A percentile compares a stretch with the other conserved stretches of the same genome.
Conservation (phyloP, 495 filamentous ascomycete species). For the Podospora sp. region DNA sequence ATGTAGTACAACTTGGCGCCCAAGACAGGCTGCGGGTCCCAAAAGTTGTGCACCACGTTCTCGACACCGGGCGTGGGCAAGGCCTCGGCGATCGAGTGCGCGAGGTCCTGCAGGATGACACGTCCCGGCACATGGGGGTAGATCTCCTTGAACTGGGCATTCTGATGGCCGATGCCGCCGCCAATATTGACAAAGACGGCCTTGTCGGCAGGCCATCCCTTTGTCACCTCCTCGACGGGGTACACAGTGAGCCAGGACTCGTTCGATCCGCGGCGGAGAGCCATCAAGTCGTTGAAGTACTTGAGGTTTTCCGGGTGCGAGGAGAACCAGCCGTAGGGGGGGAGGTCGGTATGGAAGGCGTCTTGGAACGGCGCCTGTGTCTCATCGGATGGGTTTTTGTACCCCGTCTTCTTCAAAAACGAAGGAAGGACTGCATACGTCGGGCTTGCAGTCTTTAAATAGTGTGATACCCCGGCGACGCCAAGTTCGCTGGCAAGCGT, state of each 20-base stretch:
- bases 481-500: conserved; percentile 33
- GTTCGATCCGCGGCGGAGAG: conserved; percentile 27
- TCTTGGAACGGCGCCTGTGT: conserved; percentile 44
- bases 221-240: conserved; percentile 17
- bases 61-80: conserved; percentile 49
- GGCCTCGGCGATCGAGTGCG: conserved; percentile 37
- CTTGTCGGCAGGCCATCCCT: not conserved
- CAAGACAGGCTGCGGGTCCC: conserved; percentile 48
- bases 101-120: conserved; percentile 59
- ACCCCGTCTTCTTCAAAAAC: conserved; percentile 45
- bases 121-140: conserved; percentile 45
- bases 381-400: conserved; percentile 42
- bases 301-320: conserved; percentile 43
- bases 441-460: conserved; percentile 38
- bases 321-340: conserved; percentile 45
- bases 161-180: conserved; percentile 58
- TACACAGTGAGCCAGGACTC: conserved; percentile 40
- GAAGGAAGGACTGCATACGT: conserved; percentile 38
- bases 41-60: conserved; percentile 53
- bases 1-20: conserved; percentile 45
- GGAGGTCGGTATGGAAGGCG: conserved; percentile 45
- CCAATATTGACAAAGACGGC: conserved; percentile 57
- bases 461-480: conserved; percentile 39
- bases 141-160: conserved; percentile 45
- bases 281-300: conserved; percentile 46